These are phyloP conservation scores for Trichoderma sp. DNA, from an alignment of 2,329 filamentous ascomycete genomes.

Conservation along the genomic window DNA sequence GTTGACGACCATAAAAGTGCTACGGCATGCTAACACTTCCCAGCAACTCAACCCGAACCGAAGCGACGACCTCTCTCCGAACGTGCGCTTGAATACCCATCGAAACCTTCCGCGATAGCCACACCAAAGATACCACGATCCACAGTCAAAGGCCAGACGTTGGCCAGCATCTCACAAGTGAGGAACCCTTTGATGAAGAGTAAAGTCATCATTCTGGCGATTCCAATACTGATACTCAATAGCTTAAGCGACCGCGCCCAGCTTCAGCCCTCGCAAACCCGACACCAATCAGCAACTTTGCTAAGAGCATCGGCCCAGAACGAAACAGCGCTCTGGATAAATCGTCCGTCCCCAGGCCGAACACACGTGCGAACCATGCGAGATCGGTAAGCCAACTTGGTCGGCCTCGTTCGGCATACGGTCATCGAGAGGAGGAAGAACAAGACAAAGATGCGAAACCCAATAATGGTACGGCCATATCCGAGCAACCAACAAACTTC, in stretches of 20 bases:
- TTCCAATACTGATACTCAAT: conserved; percentile 23
- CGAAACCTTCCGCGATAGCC: conserved; percentile 42
- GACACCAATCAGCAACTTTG: conserved; percentile 52
- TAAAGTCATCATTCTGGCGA: not conserved
- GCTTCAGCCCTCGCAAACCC: conserved; percentile 37
- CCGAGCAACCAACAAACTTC: conserved; percentile 22
- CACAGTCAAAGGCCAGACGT: conserved; percentile 48
- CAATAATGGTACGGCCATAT: conserved; percentile 41
- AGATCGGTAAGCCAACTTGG: conserved; percentile 44
- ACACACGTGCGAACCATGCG: conserved; percentile 49
- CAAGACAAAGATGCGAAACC: conserved; percentile 41
- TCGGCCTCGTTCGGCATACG: conserved; percentile 45
- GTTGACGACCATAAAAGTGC: not conserved
- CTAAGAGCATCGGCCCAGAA: conserved; percentile 58
- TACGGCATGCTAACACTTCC: conserved; percentile 15
- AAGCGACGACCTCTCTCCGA: conserved; percentile 63
- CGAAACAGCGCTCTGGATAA: conserved; percentile 52
- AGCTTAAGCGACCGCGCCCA: conserved; percentile 45
- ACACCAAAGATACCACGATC: conserved; percentile 46
- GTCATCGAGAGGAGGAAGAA: conserved; percentile 43
- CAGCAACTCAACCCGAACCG: conserved; percentile 56
- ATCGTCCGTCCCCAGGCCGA: conserved; percentile 54
- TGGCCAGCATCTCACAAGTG: conserved; percentile 39
- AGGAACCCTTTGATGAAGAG: conserved; percentile 15
- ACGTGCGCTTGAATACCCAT: conserved; percentile 53